phyloP scores from a whole-genome alignment of 2,329 filamentous ascomycete species.

The Macroventuria anomochaeta region DNA sequence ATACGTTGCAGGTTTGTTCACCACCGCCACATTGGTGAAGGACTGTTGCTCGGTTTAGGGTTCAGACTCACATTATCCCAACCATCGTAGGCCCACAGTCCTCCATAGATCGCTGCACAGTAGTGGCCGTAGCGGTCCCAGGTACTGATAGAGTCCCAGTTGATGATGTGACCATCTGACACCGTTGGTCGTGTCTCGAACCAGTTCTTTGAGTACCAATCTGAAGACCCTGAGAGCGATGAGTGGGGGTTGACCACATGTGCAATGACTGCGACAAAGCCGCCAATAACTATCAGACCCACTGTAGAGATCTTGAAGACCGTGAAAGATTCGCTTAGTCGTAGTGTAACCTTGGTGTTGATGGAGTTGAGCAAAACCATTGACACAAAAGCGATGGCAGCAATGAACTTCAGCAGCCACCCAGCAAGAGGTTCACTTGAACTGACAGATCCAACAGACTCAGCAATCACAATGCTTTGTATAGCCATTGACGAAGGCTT shows the following conservation, averaged over 20 bases:
- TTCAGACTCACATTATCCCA: slow-evolving; percentile 66
- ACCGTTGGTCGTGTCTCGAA: slow-evolving; percentile 60
- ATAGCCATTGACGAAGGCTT: slow-evolving; percentile 71
- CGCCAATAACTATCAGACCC: slow-evolving; percentile 40
- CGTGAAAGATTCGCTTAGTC: slow-evolving; percentile 52
- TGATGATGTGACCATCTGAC: slow-evolving; percentile 51
- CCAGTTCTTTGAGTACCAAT: slow-evolving; percentile 59
- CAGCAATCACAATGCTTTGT: slow-evolving; percentile 66
- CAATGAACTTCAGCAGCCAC: slow-evolving; percentile 47
- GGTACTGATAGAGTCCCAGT: slow-evolving; percentile 51
- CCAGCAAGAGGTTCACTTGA: slow-evolving; percentile 27
- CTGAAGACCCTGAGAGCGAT: slow-evolving; percentile 37
- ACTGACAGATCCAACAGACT: slow-evolving; percentile 58
- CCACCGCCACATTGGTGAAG: background rate
- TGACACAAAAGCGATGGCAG: slow-evolving; percentile 44
- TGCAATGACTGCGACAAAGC: slow-evolving; percentile 39
- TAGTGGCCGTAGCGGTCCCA: slow-evolving; percentile 68
- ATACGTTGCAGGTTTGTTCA: background rate
- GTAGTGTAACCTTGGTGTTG: slow-evolving; percentile 50
- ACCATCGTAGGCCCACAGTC: slow-evolving; percentile 69
- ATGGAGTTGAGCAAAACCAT: slow-evolving; percentile 55
- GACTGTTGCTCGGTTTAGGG: background rate
- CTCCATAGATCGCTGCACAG: slow-evolving; percentile 66
- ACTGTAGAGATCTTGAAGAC: slow-evolving; percentile 48
- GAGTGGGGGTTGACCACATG: slow-evolving; percentile 39